A percentile compares a stretch with the other conserved stretches of the same genome.
phyloP scores from a whole-genome alignment of 805 yeast species.

The Candida pseudofarinosa region DNA sequence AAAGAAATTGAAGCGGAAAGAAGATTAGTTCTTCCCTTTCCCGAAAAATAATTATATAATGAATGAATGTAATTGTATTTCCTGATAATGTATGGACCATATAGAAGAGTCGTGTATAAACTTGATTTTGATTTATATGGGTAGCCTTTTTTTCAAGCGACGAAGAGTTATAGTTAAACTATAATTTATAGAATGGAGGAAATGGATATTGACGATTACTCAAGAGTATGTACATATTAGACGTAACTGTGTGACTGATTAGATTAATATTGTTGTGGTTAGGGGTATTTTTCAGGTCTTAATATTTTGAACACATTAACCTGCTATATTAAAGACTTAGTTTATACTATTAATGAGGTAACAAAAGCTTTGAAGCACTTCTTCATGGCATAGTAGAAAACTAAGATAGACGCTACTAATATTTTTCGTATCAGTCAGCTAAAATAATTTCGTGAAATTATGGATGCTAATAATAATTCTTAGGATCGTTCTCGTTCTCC shows the following conservation, averaged over 20 bases:
- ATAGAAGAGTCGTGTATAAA: neutral
- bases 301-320: neutral
- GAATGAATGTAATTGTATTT: neutral
- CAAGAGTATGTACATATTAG: constrained; percentile 46
- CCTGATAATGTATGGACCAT: too few species aligned
- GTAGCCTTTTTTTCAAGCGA: neutral
- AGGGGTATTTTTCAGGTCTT: neutral
- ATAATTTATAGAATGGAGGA: constrained; percentile 42
- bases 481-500: constrained; percentile 38
- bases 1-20: constrained; percentile 93
- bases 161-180: neutral
- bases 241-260: constrained; percentile 2
- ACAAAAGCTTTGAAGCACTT: too few species aligned
- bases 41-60: constrained; percentile 25
- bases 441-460: too few species aligned
- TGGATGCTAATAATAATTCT: constrained; percentile 21
- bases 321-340: neutral
- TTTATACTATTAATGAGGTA: too few species aligned
- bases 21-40: constrained; percentile 75
- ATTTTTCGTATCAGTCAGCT: constrained; percentile 2
- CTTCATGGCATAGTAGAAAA: too few species aligned
- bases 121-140: neutral
- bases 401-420: constrained; percentile 1
- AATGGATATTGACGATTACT: constrained; percentile 61
- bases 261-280: neutral